A percentile compares a stretch with the other conserved stretches of the same genome.
Evolutionary conservation across 2,329 filamentous ascomycete species (phyloP).

Genomic region (Fusarium fujikuroi): DNA sequence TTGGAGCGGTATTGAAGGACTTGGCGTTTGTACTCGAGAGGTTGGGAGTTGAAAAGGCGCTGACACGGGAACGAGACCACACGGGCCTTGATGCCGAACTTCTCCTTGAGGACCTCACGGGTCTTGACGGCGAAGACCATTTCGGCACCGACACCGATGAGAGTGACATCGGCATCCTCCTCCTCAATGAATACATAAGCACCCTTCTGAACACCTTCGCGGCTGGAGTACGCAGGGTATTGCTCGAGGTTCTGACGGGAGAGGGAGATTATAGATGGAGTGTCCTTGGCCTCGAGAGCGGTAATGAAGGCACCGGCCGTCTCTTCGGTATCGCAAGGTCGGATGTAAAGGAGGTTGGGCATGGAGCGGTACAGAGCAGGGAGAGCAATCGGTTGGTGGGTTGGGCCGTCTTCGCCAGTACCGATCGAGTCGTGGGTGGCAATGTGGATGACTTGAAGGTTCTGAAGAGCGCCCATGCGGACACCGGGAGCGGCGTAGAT

Average conservation of each 20-base stretch:
- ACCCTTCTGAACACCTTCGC: conserved; percentile 56
- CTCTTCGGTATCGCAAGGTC: conserved; percentile 69
- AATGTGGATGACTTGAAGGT: conserved; percentile 66
- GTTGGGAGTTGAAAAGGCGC: conserved; percentile 56
- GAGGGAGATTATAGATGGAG: conserved; percentile 60
- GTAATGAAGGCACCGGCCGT: conserved; percentile 63
- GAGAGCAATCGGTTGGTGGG: conserved; percentile 70
- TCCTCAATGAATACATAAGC: conserved; percentile 59
- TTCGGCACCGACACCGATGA: conserved; percentile 54
- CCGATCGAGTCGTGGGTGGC: conserved; percentile 72
- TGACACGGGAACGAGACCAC: conserved; percentile 59
- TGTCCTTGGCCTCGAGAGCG: conserved; percentile 55
- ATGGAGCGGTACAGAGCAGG: conserved; percentile 68
- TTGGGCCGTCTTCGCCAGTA: conserved; percentile 69
- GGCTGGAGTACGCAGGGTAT: conserved; percentile 50
- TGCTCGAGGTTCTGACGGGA: conserved; percentile 58
- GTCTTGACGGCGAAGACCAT: conserved; percentile 49
- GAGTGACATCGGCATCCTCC: conserved; percentile 56
- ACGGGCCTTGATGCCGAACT: conserved; percentile 52
- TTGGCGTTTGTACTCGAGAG: conserved; percentile 56
- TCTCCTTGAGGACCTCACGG: conserved; percentile 52
- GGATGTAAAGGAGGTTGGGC: conserved; percentile 70
- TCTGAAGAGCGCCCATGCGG: conserved; percentile 68
- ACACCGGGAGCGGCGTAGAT: conserved; percentile 66
- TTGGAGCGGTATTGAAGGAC: conserved; percentile 56